Percentiles rank a stretch among this genome's conserved stretches.
Conservation (phyloP, 1,139 yeast species). For the Yamadazyma trypodendri region DNA sequence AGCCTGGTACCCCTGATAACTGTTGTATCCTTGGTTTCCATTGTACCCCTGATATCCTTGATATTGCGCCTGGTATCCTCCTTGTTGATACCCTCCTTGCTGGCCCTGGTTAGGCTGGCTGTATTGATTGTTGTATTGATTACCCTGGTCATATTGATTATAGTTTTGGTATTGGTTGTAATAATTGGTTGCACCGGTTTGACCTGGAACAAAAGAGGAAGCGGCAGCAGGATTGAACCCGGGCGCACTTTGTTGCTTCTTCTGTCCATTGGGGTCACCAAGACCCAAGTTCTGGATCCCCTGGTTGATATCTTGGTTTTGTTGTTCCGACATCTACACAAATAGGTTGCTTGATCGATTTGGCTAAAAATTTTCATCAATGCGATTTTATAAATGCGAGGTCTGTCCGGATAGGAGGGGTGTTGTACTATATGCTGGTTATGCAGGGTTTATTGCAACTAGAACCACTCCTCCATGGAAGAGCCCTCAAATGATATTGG, state of each 20-base stretch:
- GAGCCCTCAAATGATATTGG: background rate
- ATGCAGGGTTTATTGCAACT: no score
- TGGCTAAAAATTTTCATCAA: background rate
- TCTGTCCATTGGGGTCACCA: conserved; percentile 20
- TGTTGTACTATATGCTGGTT: no score
- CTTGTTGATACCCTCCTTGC: conserved; percentile 17
- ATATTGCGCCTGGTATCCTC: conserved; percentile 16
- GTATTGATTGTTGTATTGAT: conserved; percentile 10
- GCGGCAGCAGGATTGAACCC: conserved; percentile 15
- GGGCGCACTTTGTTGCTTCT: conserved; percentile 12
- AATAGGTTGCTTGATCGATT: background rate
- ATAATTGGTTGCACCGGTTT: conserved; percentile 4
- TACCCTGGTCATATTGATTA: conserved; percentile 5
- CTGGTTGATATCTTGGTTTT: conserved; percentile 48
- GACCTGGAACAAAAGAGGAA: conserved; percentile 18
- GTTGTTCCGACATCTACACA: conserved; percentile 1
- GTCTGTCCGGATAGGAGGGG: background rate
- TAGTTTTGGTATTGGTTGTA: conserved; percentile 6
- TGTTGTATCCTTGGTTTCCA: conserved; percentile 19
- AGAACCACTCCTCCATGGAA: background rate
- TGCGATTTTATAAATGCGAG: background rate
- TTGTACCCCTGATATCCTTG: conserved; percentile 18
- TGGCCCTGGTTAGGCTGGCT: conserved; percentile 23
- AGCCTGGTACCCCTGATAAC: conserved; percentile 21
- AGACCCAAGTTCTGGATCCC: conserved; percentile 52